phyloP scores from a whole-genome alignment of 2,329 filamentous ascomycete genomes.

The Fusarium tupiense region DNA sequence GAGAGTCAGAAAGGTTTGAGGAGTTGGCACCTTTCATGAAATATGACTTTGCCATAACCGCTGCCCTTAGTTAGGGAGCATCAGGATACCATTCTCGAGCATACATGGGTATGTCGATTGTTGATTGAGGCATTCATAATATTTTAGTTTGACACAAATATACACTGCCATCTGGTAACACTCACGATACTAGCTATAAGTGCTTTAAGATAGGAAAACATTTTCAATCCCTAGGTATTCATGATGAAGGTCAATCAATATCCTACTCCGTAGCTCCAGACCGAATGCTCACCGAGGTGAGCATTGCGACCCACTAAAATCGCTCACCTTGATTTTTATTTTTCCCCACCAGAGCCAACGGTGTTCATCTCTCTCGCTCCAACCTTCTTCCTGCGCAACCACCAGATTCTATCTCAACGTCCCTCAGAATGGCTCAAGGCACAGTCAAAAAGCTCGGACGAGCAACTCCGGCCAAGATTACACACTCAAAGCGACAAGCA shows the following conservation, averaged over 20 bases:
- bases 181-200: not conserved
- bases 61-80: not conserved
- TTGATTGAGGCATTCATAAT: conserved; percentile 21
- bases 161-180: too few species aligned
- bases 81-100: conserved; percentile 34
- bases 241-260: not conserved
- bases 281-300: conserved; percentile 16
- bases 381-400: not conserved
- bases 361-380: conserved; percentile 48
- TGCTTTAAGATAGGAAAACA: too few species aligned
- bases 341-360: conserved; percentile 1
- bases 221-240: not conserved
- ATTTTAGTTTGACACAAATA: not conserved
- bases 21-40: not conserved
- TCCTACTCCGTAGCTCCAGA: not conserved
- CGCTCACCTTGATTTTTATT: conserved; percentile 39
- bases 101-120: conserved; percentile 17
- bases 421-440: conserved; percentile 63
- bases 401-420: not conserved
- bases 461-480: conserved; percentile 52
- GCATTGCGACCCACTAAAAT: conserved; percentile 6
- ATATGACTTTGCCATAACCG: conserved; percentile 5
- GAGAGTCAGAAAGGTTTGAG: not conserved
- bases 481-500: conserved; percentile 55
- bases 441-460: conserved; percentile 58